A percentile compares a stretch with the other conserved stretches of the same genome.
Evolutionary conservation across 345 rosid species (phyloP).

Genomic region (Euphorbia lathyris): DNA sequence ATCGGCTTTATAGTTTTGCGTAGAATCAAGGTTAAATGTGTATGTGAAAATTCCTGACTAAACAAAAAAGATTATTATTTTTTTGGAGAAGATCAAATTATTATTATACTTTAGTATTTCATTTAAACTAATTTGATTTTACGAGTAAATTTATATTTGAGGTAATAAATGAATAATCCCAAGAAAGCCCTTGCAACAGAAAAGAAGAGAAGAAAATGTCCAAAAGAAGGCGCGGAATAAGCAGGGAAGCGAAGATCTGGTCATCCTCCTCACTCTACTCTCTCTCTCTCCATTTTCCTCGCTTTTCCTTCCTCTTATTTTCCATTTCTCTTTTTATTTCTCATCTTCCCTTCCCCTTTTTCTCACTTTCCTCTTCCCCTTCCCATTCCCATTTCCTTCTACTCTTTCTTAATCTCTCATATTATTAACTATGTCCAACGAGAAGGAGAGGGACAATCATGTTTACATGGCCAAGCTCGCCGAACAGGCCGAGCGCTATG

Average conservation of each 20-base stretch:
- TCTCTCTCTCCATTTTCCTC: slow-evolving; percentile 20
- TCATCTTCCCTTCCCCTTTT: not conserved
- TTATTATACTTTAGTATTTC: too few species aligned
- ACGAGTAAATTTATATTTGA: too few species aligned
- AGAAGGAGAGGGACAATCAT: slow-evolving; percentile 77
- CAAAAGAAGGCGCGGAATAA: slow-evolving; percentile 15
- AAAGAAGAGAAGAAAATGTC: not conserved
- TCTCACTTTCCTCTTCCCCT: slow-evolving; percentile 7
- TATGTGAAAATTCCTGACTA: too few species aligned
- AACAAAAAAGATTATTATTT: too few species aligned
- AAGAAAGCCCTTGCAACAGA: not conserved
- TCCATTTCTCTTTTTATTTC: not conserved
- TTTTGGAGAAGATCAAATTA: too few species aligned
- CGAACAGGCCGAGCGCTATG: slow-evolving; percentile 94
- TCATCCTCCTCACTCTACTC: slow-evolving; percentile 38
- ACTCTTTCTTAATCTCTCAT: not conserved
- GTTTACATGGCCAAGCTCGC: slow-evolving; percentile 95
- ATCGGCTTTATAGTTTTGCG: too few species aligned
- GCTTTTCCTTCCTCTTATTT: slow-evolving; percentile 15
- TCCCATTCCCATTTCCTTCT: too few species aligned
- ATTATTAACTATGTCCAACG: slow-evolving; percentile 44
- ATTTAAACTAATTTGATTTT: too few species aligned
- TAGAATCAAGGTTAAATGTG: too few species aligned
- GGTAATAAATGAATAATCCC: too few species aligned
- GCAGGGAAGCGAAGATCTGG: slow-evolving; percentile 41